Evolutionary conservation across 768 basidiomycete species (phyloP), one percentile per base, ranked within the genome.

Genomic region (Rhizopogon salebrosus): DNA sequence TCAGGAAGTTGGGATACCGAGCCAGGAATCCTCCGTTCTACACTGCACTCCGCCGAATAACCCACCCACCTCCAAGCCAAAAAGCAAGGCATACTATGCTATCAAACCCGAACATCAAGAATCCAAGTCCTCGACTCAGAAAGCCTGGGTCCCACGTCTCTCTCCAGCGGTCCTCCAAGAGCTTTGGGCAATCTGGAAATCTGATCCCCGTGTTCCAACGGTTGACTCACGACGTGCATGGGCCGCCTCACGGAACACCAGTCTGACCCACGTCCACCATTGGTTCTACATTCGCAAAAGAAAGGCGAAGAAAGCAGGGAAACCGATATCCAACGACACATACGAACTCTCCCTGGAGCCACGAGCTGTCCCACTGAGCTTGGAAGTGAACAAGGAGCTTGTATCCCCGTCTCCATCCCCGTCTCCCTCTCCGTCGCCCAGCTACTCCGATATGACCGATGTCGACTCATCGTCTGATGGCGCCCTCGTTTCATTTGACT

Each of bases 181-280:
- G 16, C 68, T 67, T 22, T 66, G 64, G 64, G 59, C 50, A 4
- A 67, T 67, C 37, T 67, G 68, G 66, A 59, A 31, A 37, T 45
- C 54, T 7, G 45, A 70, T 48, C 64, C 58, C 8, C 66, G 68
- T 37, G 56, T 67, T 3, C 66, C 66, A 27, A 60, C 68, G 2
- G 8, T 66, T 31, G 52, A 48, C 24, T 67, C 68, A n/a, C 52
- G 66, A 40, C 60, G 53, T 34, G 54, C 52, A 23, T 67, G 66
- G 66, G 66, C 66, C 0, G 53, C 54, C 39, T 62, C 60, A 7
- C 66, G 57, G 46, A 39, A 54, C 26, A 58, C 58, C 37, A 56
- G 27, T 29, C 56, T 60, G 24, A 56, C 50, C 13, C 53, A 62
- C 7, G 60, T 67, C 10, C 54, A 54, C 16, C n/a, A 8, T n/a